Conservation (phyloP, 129 eudicot genomes). For the Artemisia tridentata region DNA sequence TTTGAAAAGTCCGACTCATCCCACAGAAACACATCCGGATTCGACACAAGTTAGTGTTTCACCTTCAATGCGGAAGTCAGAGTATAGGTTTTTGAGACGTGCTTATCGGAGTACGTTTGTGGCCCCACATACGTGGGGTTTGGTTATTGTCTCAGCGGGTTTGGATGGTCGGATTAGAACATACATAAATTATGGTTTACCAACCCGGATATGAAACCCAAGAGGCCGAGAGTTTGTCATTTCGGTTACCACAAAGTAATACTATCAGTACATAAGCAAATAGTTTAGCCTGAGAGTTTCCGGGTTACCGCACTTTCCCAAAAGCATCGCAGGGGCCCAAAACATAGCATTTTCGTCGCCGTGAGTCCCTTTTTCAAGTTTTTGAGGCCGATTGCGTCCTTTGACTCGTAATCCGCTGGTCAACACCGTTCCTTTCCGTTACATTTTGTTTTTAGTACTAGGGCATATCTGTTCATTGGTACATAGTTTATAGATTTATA, state of each 20-base stretch:
- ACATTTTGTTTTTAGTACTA: too few relatives aligned
- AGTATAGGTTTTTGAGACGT: conserved; percentile 15
- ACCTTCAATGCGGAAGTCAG: conserved; percentile 29
- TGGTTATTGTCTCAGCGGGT: conserved; percentile 65
- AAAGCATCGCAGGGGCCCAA: too few relatives aligned
- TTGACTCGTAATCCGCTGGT: too few relatives aligned
- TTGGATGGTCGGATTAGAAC: conserved; percentile 72
- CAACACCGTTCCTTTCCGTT: too few relatives aligned
- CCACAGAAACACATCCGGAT: conserved; percentile 66
- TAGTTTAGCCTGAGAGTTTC: neutral
- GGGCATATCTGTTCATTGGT: too few relatives aligned
- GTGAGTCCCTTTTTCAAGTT: too few relatives aligned
- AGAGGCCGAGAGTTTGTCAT: too few relatives aligned
- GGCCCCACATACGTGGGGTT: conserved; percentile 62
- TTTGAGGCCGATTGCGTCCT: too few relatives aligned
- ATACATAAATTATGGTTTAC: conserved; percentile 72
- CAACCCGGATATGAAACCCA: conserved; percentile 40
- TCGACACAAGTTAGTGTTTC: conserved; percentile 31
- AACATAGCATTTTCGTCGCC: too few relatives aligned
- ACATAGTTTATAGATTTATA: neutral
- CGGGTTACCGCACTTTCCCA: too few relatives aligned
- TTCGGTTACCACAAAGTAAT: neutral
- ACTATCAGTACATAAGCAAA: conserved; percentile 1
- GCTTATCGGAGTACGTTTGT: conserved; percentile 24
- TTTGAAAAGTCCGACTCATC: conserved; percentile 57